Base-by-base conservation (phyloP, 2,329 filamentous ascomycete genomes). In the Nigrospora oryzae region DNA sequence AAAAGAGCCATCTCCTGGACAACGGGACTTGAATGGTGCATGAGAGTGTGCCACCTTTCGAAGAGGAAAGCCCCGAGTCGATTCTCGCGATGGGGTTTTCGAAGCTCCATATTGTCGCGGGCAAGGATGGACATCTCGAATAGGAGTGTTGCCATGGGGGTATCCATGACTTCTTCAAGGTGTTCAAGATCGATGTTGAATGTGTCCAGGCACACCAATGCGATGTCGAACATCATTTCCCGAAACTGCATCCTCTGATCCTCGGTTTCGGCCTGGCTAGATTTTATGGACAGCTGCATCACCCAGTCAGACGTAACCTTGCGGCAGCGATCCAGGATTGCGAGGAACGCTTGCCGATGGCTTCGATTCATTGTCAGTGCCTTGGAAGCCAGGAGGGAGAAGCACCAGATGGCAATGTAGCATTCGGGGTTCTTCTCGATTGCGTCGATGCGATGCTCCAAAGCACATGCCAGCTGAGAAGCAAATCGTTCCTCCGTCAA, bases 381-480 rank as follows among this genome's bases (percentile, higher is more conserved):
- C 5, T 35, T 36, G 11, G 42, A 19, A 13, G 35, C 42, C 10
- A 43, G 42, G 10, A n/a, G 4, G 1, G 19, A 38, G 36, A 43
- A 31, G 7, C n/a, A 31, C 42, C 42, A 43, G 13, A 43, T 34
- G 17, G 19, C 19, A 12, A 13, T 30, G 11, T 13, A 37, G 14
- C 34, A 37, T n/a, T 43, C 42, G 14, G 37, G 42, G 16, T 43
- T 43, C 17, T 43, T 36, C 35, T 43, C 35, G 28, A 43, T 43
- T 13, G 35, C 34, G 32, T 12, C 11, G 13, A 38, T 11, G 14
- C 42, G 2, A 28, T 31, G 17, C 23, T 38, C 12, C 14, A 43
- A 19, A 38, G 35, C 42, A 10, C 3, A 5, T 4, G 37, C n/a
- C 2, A 43, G 34, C 23, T 38, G 42, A 38, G 16, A 5, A 23